Conservation (phyloP, 208 protist genomes). For the Leishmania major region DNA sequence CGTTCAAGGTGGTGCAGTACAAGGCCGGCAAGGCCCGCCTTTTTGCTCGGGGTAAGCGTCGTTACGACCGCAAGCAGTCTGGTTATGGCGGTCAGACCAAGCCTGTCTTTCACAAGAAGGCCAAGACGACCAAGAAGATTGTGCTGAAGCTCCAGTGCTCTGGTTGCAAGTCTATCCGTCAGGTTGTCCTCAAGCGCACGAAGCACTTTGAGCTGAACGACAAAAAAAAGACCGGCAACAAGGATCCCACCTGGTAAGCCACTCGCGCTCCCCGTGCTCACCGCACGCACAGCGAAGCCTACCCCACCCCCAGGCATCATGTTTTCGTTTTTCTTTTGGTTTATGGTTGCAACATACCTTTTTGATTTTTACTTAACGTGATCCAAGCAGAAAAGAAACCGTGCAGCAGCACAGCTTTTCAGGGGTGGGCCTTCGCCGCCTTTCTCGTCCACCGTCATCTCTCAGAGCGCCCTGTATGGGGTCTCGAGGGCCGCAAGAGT, state of each 20-base stretch:
- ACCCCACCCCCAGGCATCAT: not conserved
- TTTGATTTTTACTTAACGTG: not conserved
- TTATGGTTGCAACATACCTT: not conserved
- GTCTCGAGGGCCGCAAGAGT: not conserved
- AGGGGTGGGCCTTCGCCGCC: not conserved
- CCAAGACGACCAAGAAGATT: constrained; percentile 99
- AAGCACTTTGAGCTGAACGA: constrained; percentile 99
- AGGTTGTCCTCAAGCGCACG: constrained; percentile 96
- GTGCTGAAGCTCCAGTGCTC: constrained; percentile 98
- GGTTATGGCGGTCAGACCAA: constrained; percentile 99
- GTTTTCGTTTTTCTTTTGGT: not conserved
- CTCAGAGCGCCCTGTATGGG: not conserved
- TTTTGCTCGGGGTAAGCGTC: constrained; percentile 97
- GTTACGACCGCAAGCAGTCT: constrained; percentile 99
- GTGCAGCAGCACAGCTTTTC: not conserved
- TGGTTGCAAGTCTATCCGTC: constrained; percentile 95
- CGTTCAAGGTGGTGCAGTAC: constrained; percentile 99
- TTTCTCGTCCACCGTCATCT: too few species aligned
- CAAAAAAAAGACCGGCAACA: constrained; percentile 92
- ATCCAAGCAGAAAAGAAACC: not conserved
- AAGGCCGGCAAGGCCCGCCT: constrained; percentile 99
- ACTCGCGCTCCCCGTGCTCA: not conserved
- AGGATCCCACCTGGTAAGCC: constrained; percentile 91
- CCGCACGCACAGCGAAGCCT: not conserved
- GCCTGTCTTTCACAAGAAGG: constrained; percentile 99